These are phyloP conservation scores for Phytopythium mirpurense DNA, from an alignment of 352 stramenopile species.

Conservation along the genomic window DNA sequence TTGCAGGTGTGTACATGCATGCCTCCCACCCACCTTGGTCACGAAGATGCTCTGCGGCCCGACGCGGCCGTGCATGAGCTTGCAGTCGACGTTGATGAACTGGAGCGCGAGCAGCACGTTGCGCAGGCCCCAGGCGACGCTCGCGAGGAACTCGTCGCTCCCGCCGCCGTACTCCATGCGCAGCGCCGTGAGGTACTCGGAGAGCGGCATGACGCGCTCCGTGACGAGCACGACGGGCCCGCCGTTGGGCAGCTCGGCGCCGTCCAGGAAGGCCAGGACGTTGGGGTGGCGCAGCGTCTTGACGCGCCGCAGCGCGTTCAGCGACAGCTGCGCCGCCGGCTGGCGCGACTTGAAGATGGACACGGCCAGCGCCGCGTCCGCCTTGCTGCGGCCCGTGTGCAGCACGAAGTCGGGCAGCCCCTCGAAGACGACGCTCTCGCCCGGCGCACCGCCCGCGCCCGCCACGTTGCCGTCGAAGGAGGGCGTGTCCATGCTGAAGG, in stretches of 20 bases:
- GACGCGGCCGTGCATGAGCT: slow-evolving; percentile 90
- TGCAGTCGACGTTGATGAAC: slow-evolving; percentile 94
- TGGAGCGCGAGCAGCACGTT: slow-evolving; percentile 90
- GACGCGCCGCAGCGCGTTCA: slow-evolving; percentile 89
- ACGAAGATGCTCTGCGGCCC: slow-evolving; percentile 91
- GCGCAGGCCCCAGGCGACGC: slow-evolving; percentile 91
- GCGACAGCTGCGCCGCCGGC: slow-evolving; percentile 60
- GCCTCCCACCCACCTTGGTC: slow-evolving; percentile 79
- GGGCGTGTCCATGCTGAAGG: slow-evolving; percentile 50
- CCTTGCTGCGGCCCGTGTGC: slow-evolving; percentile 82
- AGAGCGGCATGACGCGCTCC: slow-evolving; percentile 89
- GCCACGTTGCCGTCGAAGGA: slow-evolving; percentile 30
- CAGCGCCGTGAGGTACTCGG: slow-evolving; percentile 82
- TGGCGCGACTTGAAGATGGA: slow-evolving; percentile 93
- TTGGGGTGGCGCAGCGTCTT: slow-evolving; percentile 95
- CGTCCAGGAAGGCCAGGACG: slow-evolving; percentile 88
- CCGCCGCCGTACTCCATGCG: slow-evolving; percentile 47
- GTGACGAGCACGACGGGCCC: slow-evolving; percentile 93
- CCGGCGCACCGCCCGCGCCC: slow-evolving; percentile 32
- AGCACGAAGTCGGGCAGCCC: slow-evolving; percentile 78
- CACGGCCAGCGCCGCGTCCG: slow-evolving; percentile 65
- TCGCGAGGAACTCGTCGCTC: slow-evolving; percentile 77
- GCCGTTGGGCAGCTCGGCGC: slow-evolving; percentile 64
- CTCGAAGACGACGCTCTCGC: slow-evolving; percentile 48
- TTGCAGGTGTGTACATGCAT: too few species aligned